Base-by-base conservation (phyloP, 2,329 filamentous ascomycete species). In the Hypoxylon sp. region DNA sequence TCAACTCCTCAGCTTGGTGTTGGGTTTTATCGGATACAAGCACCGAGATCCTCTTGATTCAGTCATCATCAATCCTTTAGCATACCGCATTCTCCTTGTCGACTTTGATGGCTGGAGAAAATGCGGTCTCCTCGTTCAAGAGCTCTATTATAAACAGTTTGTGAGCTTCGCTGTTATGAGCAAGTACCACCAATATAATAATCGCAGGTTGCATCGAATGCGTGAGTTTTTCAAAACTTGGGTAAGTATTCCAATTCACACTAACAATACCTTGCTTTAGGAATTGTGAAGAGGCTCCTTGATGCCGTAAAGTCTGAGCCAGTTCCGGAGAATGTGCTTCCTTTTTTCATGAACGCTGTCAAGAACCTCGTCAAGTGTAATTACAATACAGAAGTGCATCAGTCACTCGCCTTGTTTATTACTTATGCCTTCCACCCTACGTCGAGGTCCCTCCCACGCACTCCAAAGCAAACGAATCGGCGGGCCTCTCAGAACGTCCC, bases 91-190 rank as follows among this genome's bases (percentile, higher is more conserved):
- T 34, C 84, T 99, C 17, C 85, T 99, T 28, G 93, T 98, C 59
- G 96, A 99, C 79, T 89, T 97, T 71, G 95, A 98, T 74, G 91
- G 95, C 19, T 99, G 96, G 96, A 89, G 95, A 70, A 90, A 89
- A 79, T 92, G 92, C 21, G 90, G 92, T 34, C 78, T 89, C 4
- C 86, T 90, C 17, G 93, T 94, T 0, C 93, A 98, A 75, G 90
- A 92, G 73, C 84, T 98, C 23, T 99, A 98, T 80, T 98, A 98
- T 80, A 90, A 90, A 67, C 96, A 99, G 77, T 98, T 98, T 75
- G 85, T 91, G 67, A 91, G 90, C 0, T 98, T 99, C 80, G 91
- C 93, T 1, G 88, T 91, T n/a, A 91, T 91, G 74, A 98, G 95
- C 84, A 94, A 96, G 76, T 91, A 97, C 75, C 93, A 94, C 76